Base-by-base conservation (phyloP, 2,329 filamentous ascomycete genomes). In the Pseudogymnoascus sp. region DNA sequence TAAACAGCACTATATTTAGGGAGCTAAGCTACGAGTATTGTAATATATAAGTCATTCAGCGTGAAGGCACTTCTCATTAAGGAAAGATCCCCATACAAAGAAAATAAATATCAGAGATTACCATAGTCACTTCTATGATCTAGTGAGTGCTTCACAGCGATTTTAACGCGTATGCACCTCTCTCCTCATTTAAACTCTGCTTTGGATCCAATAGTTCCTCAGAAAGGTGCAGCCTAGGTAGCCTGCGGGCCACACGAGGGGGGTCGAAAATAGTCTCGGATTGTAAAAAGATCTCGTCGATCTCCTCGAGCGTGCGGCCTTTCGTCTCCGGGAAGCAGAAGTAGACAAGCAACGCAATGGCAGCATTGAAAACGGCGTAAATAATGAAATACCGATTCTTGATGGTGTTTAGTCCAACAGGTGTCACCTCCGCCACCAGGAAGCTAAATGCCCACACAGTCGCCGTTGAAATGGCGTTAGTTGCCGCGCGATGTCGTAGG, bases 271-370 rank as follows among this genome's bases (percentile, higher is more conserved):
- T 67, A 21, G 21, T 64, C 7, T 64, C 62, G 1, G 53, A 61
- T 13, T 67, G 44, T 11, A 64, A 59, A 60, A 67, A 67, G 35
- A 67, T 65, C 21, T 53, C 35, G 44, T 66, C 66, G 33, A 67
- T 64, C 23, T 67, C 66, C 31, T 67, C 66, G 7, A 66, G 60
- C 29, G 63, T 61, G 5, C 65, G 61, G 15, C 66, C 63, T 17
- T 60, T 65, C 2, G 66, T 67, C 29, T 66, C 65, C 7, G 66
- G 63, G 21, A 65, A 66, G 61, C 64, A 65, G 53, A 66, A 62
- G 31, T 65, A 66, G 2, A 66, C 65, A 29, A 26, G 23, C 33
- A 53, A 38, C 4, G 61, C 33, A 15, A 63, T 33, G 10, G 50
- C 33, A 11, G 59, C 23, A 17, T 40, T 40, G 6, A 56, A 62